Evolutionary conservation across 129 eudicot species (phyloP), one percentile per base, ranked within the genome.

Genomic region (Mikania micrantha): DNA sequence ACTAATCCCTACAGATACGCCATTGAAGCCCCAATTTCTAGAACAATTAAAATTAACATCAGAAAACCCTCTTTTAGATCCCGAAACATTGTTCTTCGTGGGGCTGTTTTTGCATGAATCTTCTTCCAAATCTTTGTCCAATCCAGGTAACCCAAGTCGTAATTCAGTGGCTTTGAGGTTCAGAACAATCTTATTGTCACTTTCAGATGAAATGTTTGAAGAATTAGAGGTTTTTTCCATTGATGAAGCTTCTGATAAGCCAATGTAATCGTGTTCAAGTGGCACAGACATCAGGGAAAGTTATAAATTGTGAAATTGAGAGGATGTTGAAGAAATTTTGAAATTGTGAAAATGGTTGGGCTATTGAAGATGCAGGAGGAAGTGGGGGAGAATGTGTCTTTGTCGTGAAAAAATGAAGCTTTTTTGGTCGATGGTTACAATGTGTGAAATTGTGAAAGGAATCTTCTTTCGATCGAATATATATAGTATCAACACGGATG

Each of bases 91-190:
- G 69, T 53, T 82, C 69, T 82, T 80, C 32, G 34, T 29, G 28
- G 54, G 71, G 2, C 66, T 75, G 41, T 32, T 70, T 8, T 9
- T 68, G 31, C 54, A 66, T 9, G 64, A 41, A 29, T 76, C 42
- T 42, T 69, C 82, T 20, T 73, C 78, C 50, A 64, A 60, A 39
- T 79, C 81, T 20, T 74, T 80, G 17, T 92, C 81, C 40, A 83
- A 86, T 39, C 99, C 99, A 67, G 99, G 99, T 50, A 89, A 80
- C 22, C 97, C 99, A 58, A 94, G 99, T 63, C 97, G 77, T 13
- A 94, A 80, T 79, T 94, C 95, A 31, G 99, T 94, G 67, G 84
- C 89, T 72, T 78, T 90, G 7, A 90, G 83, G 78, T 88, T 80
- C 21, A 88, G 74, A 73, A 47, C 52, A 36, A 8, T 77, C 11